phyloP scores from a whole-genome alignment of 1,284 basidiomycete species.

The Boletus austroedulis region DNA sequence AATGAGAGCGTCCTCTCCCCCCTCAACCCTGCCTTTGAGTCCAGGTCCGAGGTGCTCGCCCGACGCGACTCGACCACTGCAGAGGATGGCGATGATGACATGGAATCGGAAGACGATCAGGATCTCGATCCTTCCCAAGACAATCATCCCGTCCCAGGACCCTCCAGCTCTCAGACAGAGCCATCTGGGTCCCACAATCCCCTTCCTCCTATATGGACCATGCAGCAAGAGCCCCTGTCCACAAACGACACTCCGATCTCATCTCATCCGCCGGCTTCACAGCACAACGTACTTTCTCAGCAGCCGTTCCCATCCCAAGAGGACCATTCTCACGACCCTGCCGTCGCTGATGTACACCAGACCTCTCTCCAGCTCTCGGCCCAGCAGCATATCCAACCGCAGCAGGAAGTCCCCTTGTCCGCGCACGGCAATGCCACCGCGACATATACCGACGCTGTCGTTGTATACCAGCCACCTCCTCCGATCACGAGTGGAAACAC shows the following conservation, averaged over 20 bases:
- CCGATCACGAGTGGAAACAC: constrained; percentile 35
- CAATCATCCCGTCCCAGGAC: constrained; percentile 27
- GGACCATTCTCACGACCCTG: constrained; percentile 30
- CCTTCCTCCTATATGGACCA: constrained; percentile 37
- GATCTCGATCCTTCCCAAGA: constrained; percentile 32
- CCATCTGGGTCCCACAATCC: constrained; percentile 31
- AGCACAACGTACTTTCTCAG: constrained; percentile 33
- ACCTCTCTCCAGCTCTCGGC: constrained; percentile 32
- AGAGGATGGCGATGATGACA: constrained; percentile 36
- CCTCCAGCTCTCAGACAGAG: constrained; percentile 31
- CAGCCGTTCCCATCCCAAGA: constrained; percentile 25
- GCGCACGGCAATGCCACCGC: constrained; percentile 23
- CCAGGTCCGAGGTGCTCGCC: constrained; percentile 28
- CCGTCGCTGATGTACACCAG: constrained; percentile 30
- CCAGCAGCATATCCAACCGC: constrained; percentile 32
- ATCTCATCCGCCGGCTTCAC: constrained; percentile 30
- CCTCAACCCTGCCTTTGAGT: constrained; percentile 39
- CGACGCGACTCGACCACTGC: constrained; percentile 29
- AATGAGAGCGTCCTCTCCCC: constrained; percentile 37
- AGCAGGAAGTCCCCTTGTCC: constrained; percentile 34
- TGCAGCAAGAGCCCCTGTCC: constrained; percentile 32
- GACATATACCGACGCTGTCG: constrained; percentile 29
- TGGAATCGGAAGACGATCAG: constrained; percentile 38
- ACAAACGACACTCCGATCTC: constrained; percentile 33
- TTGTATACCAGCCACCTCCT: constrained; percentile 35